phyloP scores from a whole-genome alignment of 129 eudicot species.

The Erigeron canadensis region DNA sequence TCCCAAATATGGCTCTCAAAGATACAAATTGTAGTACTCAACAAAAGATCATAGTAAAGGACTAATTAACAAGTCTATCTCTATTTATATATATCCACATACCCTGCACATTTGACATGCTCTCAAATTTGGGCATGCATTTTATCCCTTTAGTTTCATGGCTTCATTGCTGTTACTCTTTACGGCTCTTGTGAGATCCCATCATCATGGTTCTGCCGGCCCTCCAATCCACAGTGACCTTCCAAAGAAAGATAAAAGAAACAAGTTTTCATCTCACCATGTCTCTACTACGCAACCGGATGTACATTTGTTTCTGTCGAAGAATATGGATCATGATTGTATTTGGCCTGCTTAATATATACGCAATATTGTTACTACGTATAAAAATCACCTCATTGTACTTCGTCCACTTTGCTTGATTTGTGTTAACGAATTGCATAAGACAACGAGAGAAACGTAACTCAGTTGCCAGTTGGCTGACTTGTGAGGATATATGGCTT shows the following conservation, averaged over 20 bases:
- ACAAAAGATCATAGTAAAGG: background rate
- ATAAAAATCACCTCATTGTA: background rate
- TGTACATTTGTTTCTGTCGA: constrained; percentile 10
- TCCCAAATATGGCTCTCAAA: background rate
- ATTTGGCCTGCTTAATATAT: constrained; percentile 26
- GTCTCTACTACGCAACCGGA: constrained; percentile 19
- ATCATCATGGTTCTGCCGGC: background rate
- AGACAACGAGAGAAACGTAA: background rate
- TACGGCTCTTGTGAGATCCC: constrained; percentile 23
- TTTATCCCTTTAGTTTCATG: background rate
- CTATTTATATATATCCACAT: background rate
- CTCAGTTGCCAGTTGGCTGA: background rate
- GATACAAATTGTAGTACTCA: background rate
- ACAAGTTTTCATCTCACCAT: constrained; percentile 17
- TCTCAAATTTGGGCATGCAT: constrained; percentile 6
- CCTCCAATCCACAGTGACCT: background rate
- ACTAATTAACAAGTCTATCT: background rate
- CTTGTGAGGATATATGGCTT: background rate
- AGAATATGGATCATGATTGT: constrained; percentile 23
- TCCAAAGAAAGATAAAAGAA: background rate
- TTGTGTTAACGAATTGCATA: background rate
- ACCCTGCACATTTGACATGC: background rate
- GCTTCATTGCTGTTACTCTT: constrained; percentile 30
- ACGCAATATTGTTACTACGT: background rate
- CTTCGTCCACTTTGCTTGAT: background rate